phyloP scores from a whole-genome alignment of 768 basidiomycete species.

The Tricholomella constricta region DNA sequence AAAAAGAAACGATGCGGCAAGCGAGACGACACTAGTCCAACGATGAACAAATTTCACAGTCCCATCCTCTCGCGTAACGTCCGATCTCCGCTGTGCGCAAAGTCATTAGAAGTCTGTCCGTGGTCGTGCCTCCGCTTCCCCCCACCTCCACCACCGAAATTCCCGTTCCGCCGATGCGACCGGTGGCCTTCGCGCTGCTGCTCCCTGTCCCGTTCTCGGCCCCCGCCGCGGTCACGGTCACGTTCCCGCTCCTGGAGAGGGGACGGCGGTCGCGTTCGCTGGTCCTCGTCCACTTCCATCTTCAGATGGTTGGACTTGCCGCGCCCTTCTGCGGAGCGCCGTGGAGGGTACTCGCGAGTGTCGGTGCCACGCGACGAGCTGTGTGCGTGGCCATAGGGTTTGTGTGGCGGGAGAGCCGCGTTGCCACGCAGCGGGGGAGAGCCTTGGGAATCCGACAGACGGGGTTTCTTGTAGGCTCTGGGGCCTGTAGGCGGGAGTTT shows the following conservation, averaged over 20 bases:
- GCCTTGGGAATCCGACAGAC: conserved; percentile 57
- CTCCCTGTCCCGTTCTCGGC: conserved; percentile 36
- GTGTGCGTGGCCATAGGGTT: conserved; percentile 18
- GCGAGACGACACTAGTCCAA: not conserved
- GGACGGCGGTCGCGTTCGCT: conserved; percentile 44
- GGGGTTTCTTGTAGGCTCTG: conserved; percentile 77
- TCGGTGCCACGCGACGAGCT: conserved; percentile 17
- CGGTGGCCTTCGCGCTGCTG: conserved; percentile 32
- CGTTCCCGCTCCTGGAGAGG: conserved; percentile 36
- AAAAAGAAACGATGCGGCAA: not conserved
- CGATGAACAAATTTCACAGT: conserved; percentile 41
- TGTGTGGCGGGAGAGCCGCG: conserved; percentile 28
- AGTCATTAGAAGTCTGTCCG: conserved; percentile 32
- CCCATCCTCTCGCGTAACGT: conserved; percentile 87
- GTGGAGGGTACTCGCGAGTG: conserved; percentile 25
- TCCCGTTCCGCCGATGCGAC: conserved; percentile 37
- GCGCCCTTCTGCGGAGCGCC: conserved; percentile 24
- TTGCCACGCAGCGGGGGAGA: conserved; percentile 31
- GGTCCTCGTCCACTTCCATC: conserved; percentile 62
- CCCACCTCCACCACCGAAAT: conserved; percentile 36
- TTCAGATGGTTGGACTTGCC: conserved; percentile 31
- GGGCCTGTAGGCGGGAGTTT: conserved; percentile 79
- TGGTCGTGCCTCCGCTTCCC: conserved; percentile 35
- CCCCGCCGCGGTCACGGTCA: conserved; percentile 41
- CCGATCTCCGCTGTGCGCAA: conserved; percentile 57